phyloP scores from a whole-genome alignment of 495 filamentous ascomycete genomes.

The Xylaria intraflava region DNA sequence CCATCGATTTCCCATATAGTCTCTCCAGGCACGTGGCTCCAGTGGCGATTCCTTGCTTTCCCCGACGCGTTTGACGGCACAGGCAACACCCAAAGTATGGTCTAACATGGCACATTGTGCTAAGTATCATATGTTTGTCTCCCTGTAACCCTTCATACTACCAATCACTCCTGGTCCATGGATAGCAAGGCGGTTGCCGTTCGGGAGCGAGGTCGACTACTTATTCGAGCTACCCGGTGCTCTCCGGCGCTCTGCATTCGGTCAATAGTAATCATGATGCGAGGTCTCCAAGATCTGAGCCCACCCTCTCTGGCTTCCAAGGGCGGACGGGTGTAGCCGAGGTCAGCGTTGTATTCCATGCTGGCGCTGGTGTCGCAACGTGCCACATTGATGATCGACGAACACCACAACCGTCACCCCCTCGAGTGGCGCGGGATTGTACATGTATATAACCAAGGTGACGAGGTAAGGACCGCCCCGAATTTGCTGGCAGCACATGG shows the following conservation, averaged over 20 bases:
- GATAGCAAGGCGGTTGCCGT: not conserved
- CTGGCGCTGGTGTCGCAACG: not conserved
- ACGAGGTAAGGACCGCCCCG: not conserved
- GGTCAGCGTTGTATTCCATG: not conserved
- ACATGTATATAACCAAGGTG: not conserved
- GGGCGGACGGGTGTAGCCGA: constrained; percentile 2
- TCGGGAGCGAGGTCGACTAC: not conserved
- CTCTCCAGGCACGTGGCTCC: constrained; percentile 25
- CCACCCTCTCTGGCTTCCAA: constrained; percentile 1
- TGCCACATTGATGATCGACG: constrained; percentile 8
- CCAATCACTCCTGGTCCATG: not conserved
- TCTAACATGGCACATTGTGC: not conserved
- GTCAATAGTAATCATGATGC: not conserved
- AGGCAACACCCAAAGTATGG: not conserved
- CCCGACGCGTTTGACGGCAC: not conserved
- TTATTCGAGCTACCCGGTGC: not conserved
- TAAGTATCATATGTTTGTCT: not conserved
- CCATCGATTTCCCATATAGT: constrained; percentile 10
- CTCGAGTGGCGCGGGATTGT: constrained; percentile 3
- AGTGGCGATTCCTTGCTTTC: constrained; percentile 16
- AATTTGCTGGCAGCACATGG: constrained; percentile 10
- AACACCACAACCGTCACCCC: constrained; percentile 6
- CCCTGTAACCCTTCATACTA: not conserved
- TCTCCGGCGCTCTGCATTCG: not conserved
- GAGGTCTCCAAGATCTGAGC: constrained; percentile 1